Conservation (phyloP, 768 basidiomycete species). For the Russula virescens region DNA sequence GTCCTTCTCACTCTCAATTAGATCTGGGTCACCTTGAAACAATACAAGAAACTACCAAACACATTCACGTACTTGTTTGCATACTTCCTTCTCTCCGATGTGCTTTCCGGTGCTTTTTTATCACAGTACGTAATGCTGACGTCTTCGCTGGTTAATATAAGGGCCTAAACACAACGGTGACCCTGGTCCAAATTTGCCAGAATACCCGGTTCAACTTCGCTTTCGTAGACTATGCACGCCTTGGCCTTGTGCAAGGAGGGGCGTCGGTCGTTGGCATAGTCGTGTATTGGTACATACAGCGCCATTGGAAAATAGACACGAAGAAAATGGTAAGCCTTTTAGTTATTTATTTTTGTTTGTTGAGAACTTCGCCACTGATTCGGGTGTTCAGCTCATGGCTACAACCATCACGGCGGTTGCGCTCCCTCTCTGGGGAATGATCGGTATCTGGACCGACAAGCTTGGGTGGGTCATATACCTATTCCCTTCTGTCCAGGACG, state of each 20-base stretch:
- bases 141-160: constrained; percentile 26
- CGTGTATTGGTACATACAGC: constrained; percentile 80
- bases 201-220: constrained; percentile 77
- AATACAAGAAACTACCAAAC: no score
- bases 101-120: constrained; percentile 29
- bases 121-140: neutral
- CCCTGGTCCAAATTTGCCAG: constrained; percentile 68
- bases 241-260: constrained; percentile 68
- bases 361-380: neutral
- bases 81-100: constrained; percentile 25
- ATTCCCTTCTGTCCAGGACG: neutral
- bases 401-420: constrained; percentile 72
- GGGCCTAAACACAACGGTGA: constrained; percentile 80
- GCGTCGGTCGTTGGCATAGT: constrained; percentile 65
- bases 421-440: constrained; percentile 82
- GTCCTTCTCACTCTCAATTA: neutral
- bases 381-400: constrained; percentile 50
- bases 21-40: no score
- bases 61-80: no score
- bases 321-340: constrained; percentile 59
- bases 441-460: constrained; percentile 73
- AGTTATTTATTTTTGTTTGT: constrained; percentile 5
- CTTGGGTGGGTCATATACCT: constrained; percentile 47
- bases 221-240: constrained; percentile 70
- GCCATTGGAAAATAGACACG: constrained; percentile 68